phyloP scores from a whole-genome alignment of 2,329 filamentous ascomycete genomes.

The Fusarium secorum region DNA sequence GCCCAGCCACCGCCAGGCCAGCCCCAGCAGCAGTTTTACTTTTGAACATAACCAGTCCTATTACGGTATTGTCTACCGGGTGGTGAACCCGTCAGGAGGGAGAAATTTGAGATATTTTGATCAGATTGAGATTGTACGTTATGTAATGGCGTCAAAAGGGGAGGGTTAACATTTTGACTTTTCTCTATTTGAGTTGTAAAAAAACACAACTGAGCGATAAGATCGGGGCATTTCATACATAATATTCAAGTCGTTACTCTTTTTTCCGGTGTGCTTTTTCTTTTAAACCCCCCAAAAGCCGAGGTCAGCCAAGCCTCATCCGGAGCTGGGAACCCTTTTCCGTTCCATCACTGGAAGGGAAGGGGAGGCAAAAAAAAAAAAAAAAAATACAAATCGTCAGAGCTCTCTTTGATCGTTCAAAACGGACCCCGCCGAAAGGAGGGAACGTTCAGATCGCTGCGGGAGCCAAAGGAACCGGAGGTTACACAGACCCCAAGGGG shows the following conservation, averaged over 20 bases:
- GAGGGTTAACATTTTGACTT: constrained; percentile 2
- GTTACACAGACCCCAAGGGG: constrained; percentile 21
- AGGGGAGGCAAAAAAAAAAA: constrained; percentile 5
- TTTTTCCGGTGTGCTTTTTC: neutral
- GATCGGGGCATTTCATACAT: constrained; percentile 15
- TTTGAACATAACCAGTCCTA: constrained; percentile 45
- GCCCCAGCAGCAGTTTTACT: constrained; percentile 66
- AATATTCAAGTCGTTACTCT: constrained; percentile 27
- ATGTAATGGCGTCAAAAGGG: constrained; percentile 9
- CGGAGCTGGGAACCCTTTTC: neutral
- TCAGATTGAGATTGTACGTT: constrained; percentile 5
- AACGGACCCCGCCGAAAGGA: constrained; percentile 25
- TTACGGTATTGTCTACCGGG: neutral
- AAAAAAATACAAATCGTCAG: constrained; percentile 43
- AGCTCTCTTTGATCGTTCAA: constrained; percentile 66
- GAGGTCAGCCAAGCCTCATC: neutral
- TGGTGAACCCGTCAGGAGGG: neutral
- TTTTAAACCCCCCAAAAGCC: too few relatives aligned
- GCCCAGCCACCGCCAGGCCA: constrained; percentile 67
- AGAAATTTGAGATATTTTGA: neutral
- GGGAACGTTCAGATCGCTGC: constrained; percentile 51
- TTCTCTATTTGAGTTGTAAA: constrained; percentile 8
- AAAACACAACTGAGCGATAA: constrained; percentile 9
- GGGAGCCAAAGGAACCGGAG: constrained; percentile 15
- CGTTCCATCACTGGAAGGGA: neutral